phyloP scores from a whole-genome alignment of 2,329 filamentous ascomycete species.

The Magnaporthiopsis rhizophila region DNA sequence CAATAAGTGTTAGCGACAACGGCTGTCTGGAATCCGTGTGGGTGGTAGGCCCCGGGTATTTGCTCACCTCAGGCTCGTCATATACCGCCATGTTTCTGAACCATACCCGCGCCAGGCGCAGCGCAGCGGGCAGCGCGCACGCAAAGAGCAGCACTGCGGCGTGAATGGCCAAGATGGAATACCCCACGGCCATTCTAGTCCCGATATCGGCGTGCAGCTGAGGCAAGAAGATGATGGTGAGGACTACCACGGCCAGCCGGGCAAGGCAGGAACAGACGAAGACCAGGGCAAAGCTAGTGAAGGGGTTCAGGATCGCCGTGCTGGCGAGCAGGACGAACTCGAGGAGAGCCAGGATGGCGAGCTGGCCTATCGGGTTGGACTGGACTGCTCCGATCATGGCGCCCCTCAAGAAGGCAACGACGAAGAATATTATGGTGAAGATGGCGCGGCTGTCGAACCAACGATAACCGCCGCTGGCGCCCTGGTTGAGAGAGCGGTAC shows the following conservation, averaged over 20 bases:
- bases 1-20: background rate
- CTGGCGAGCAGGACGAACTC: slow-evolving; percentile 61
- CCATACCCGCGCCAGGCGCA: background rate
- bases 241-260: slow-evolving; percentile 40
- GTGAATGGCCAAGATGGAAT: slow-evolving; percentile 58
- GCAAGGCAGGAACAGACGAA: slow-evolving; percentile 50
- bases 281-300: slow-evolving; percentile 59
- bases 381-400: slow-evolving; percentile 1
- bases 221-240: slow-evolving; percentile 40
- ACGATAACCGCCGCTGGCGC: background rate
- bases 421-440: slow-evolving; percentile 6
- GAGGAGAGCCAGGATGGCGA: slow-evolving; percentile 60
- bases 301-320: slow-evolving; percentile 57
- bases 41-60: background rate
- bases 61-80: background rate
- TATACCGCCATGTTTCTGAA: background rate
- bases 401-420: background rate
- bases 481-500: background rate
- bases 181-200: slow-evolving; percentile 62
- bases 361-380: slow-evolving; percentile 41
- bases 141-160: slow-evolving; percentile 59
- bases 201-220: slow-evolving; percentile 51
- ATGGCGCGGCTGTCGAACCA: background rate
- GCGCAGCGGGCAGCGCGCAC: slow-evolving; percentile 59
- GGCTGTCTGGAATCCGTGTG: background rate